Evolutionary conservation across 2,329 filamentous ascomycete genomes (phyloP).

Genomic region (Fusarium sterilihyphosum): DNA sequence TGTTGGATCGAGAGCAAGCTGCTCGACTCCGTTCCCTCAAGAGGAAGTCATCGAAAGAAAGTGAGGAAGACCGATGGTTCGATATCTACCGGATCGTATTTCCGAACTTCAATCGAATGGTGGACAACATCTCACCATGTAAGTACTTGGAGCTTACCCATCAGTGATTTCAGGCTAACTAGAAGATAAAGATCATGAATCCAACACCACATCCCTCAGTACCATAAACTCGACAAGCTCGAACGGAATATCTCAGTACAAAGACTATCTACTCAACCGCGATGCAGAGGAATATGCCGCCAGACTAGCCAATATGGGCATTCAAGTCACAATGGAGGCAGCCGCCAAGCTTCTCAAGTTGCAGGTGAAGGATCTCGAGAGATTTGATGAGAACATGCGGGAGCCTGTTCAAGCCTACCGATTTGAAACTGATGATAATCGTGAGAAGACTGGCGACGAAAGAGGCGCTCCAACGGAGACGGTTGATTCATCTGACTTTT

Average conservation of each 20-base stretch:
- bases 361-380: neutral
- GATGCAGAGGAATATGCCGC: neutral
- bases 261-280: neutral
- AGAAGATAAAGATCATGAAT: neutral
- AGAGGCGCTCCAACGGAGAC: too few species aligned
- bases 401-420: neutral
- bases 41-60: neutral
- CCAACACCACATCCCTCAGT: neutral
- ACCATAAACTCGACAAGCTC: neutral
- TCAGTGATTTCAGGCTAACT: neutral
- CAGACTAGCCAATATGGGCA: neutral
- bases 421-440: accelerated
- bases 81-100: neutral
- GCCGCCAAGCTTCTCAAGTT: neutral
- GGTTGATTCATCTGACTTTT: too few species aligned
- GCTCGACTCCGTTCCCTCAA: neutral
- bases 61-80: neutral
- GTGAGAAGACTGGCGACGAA: neutral
- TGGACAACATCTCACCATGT: neutral
- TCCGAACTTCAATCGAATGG: neutral
- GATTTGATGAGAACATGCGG: neutral
- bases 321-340: neutral
- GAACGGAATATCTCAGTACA: neutral
- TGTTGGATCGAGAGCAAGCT: neutral
- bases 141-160: neutral